Base-by-base conservation (phyloP, 192 early-diverging fungal genomes). In the Backusella mclennaniae region DNA sequence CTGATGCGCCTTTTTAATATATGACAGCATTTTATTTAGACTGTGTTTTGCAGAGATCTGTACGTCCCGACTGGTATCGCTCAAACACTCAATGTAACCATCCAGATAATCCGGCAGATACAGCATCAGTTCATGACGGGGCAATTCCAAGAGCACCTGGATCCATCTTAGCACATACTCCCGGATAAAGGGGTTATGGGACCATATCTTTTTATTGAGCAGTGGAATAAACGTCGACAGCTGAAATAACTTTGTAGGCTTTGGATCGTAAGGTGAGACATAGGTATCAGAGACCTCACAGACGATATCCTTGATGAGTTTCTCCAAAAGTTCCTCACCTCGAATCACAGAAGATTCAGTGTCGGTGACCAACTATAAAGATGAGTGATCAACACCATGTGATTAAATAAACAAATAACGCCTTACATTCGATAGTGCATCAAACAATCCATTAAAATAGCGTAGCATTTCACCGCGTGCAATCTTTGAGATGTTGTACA, bases 401-500 rank as follows among this genome's bases (percentile, higher is more conserved):
- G 15, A 69, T 9, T 36, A 36, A 68, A 69, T 17, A 69, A 38
- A 69, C 9, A 39, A 69, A 69, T 8, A 33, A 63, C 56, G 26
- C 23, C 77, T 83, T 79, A 97, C 95, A 81, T 97, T 93, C 69
- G 94, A 91, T 83, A 99, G 86, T 46, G 93, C 95, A 82, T 99
- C 98, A 89, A 99, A 98, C 1, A 99, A 90, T 39, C 97, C 96
- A 77, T 98, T 99, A 67, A 99, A 99, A 79, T 91, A 98, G 26
- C 91, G 80, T 67, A 99, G 81, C 14, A 98, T 92, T 69, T 94
- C 90, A 4, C 93, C 93, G 39, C 93, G 85, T 38, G 97, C 96
- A 3, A 98, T 97, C 73, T 99, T 99, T 29, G 93, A 92, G 73
- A 99, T 96, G 79, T 99, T 99, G 79, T 99, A 99, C 90, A 99